Conservation (phyloP, 768 basidiomycete genomes). For the Lentinula aciculospora region DNA sequence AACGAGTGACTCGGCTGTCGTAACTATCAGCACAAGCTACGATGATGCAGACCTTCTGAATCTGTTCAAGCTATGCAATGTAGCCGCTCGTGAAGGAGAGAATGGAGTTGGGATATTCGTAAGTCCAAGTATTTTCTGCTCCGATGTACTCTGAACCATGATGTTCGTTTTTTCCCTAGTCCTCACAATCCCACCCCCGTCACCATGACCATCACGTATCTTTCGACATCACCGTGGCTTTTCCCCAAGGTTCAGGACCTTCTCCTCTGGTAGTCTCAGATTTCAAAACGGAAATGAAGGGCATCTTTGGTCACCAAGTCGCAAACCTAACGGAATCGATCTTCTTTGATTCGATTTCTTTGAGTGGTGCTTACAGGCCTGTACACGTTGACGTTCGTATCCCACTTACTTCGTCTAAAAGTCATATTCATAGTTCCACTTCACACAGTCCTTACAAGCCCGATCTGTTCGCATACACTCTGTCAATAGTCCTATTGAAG, state of each 20-base stretch:
- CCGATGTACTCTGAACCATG: neutral
- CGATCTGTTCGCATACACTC: slow-evolving; percentile 17
- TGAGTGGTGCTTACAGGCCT: slow-evolving; percentile 18
- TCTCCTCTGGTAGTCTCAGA: slow-evolving; percentile 18
- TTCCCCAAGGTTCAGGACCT: slow-evolving; percentile 18
- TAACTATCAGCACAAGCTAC: slow-evolving; percentile 27
- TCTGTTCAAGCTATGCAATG: slow-evolving; percentile 23
- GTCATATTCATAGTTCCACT: neutral
- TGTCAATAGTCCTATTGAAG: slow-evolving; percentile 27
- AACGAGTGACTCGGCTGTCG: slow-evolving; percentile 15
- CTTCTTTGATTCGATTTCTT: slow-evolving; percentile 18
- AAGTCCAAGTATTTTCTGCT: slow-evolving; percentile 9
- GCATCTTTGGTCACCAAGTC: slow-evolving; percentile 22
- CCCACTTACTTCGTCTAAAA: neutral
- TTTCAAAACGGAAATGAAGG: slow-evolving; percentile 20
- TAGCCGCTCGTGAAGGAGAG: slow-evolving; percentile 16
- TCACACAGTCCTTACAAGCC: slow-evolving; percentile 24
- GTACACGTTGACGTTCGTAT: slow-evolving; percentile 23
- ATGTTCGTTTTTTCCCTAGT: neutral
- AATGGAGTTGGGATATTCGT: slow-evolving; percentile 34
- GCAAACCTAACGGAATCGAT: slow-evolving; percentile 21
- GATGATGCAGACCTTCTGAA: slow-evolving; percentile 15
- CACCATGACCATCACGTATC: slow-evolving; percentile 12
- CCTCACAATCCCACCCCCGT: slow-evolving; percentile 10
- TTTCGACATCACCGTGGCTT: slow-evolving; percentile 22